Evolutionary conservation across 352 stramenopile species (phyloP).

Genomic region (Aphanomyces invadans): DNA sequence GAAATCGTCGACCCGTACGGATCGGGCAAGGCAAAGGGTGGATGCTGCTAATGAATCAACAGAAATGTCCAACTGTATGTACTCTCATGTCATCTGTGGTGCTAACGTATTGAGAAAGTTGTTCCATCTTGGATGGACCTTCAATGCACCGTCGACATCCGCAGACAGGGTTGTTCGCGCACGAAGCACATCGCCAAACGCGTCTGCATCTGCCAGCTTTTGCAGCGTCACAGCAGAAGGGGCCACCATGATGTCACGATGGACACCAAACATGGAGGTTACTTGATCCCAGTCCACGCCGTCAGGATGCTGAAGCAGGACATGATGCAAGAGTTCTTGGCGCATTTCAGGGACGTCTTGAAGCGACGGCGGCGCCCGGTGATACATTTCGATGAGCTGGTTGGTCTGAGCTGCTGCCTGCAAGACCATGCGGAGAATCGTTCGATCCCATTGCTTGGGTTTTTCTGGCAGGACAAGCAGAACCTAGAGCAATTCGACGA

Average conservation of each 20-base stretch:
- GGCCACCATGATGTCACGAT: no score
- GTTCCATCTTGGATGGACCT: not conserved
- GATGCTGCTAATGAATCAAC: conserved; percentile 54
- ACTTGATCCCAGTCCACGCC: not conserved
- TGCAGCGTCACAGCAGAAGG: no score
- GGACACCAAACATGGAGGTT: not conserved
- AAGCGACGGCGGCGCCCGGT: not conserved
- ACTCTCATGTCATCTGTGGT: not conserved
- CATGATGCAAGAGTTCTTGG: not conserved
- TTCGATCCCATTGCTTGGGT: not conserved
- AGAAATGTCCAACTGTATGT: not conserved
- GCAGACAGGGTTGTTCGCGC: not conserved
- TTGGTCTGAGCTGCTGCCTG: not conserved
- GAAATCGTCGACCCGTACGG: conserved; percentile 83
- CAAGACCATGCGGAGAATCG: not conserved
- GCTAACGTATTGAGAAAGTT: not conserved
- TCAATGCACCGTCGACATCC: not conserved
- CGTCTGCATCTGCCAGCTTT: not conserved
- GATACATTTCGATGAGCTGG: not conserved
- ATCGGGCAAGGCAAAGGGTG: conserved; percentile 72
- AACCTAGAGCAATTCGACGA: not conserved
- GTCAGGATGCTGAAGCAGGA: not conserved
- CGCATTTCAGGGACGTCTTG: not conserved
- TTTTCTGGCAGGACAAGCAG: not conserved
- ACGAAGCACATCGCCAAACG: not conserved